Conservation (phyloP, 768 basidiomycete genomes). For the Boletus reticuloceps region DNA sequence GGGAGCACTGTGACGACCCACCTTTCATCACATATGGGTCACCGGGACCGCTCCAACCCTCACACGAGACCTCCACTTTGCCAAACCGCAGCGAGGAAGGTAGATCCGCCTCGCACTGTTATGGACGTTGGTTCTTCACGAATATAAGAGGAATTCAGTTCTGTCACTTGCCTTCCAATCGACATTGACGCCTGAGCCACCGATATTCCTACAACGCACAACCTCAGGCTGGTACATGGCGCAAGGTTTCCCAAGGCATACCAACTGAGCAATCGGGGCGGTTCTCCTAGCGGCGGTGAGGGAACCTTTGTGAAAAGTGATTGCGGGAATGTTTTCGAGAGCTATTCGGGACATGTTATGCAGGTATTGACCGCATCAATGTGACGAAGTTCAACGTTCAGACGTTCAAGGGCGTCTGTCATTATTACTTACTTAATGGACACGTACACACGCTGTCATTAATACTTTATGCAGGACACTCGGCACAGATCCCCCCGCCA, state of each 20-base stretch:
- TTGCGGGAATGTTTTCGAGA: slow-evolving; percentile 66
- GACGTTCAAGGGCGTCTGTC: no score
- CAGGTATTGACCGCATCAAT: no score
- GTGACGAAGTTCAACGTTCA: no score
- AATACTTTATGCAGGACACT: slow-evolving; percentile 47
- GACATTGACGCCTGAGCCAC: slow-evolving; percentile 73
- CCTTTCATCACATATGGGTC: slow-evolving; percentile 87
- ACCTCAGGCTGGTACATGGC: slow-evolving; percentile 75
- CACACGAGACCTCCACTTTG: slow-evolving; percentile 81
- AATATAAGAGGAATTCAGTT: neutral
- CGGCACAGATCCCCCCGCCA: slow-evolving; percentile 66
- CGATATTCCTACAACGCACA: slow-evolving; percentile 79
- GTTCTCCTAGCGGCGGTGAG: slow-evolving; percentile 67
- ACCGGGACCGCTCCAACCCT: slow-evolving; percentile 83
- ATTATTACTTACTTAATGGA: slow-evolving; percentile 6
- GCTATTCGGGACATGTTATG: slow-evolving; percentile 61
- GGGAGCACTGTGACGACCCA: slow-evolving; percentile 25
- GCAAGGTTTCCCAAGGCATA: slow-evolving; percentile 79
- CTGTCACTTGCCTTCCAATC: slow-evolving; percentile 78
- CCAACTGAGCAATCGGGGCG: slow-evolving; percentile 70
- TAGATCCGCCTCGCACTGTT: slow-evolving; percentile 85
- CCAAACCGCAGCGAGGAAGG: slow-evolving; percentile 83
- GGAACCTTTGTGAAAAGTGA: slow-evolving; percentile 74
- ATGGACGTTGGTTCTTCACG: slow-evolving; percentile 4
- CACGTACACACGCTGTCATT: slow-evolving; percentile 3